Conservation (phyloP, 1,284 basidiomycete genomes). For the Ustilago trichophora region DNA sequence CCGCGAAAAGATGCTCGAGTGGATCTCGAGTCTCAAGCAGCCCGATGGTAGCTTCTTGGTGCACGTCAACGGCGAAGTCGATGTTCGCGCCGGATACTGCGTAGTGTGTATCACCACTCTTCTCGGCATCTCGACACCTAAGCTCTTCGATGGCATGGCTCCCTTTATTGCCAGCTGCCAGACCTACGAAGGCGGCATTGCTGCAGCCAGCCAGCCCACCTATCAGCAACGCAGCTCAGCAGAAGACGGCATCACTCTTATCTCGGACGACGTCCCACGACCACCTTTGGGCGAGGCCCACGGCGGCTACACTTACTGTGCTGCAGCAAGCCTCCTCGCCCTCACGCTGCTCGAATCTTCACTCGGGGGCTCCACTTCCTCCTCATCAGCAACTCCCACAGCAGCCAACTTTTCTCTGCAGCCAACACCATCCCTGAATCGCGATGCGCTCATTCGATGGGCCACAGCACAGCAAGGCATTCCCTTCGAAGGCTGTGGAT, state of each 20-base stretch:
- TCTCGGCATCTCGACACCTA: constrained; percentile 84
- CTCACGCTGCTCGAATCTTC: constrained; percentile 70
- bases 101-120: constrained; percentile 77
- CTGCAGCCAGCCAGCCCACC: constrained; percentile 80
- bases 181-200: constrained; percentile 97
- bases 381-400: neutral
- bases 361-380: constrained; percentile 2
- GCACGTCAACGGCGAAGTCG: constrained; percentile 86
- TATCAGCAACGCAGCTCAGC: constrained; percentile 45
- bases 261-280: constrained; percentile 68
- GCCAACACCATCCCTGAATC: constrained; percentile 71
- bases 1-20: constrained; percentile 77
- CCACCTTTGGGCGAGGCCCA: constrained; percentile 87
- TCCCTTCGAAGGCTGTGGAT: constrained; percentile 86
- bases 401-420: neutral
- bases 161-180: constrained; percentile 78
- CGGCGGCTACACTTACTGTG: constrained; percentile 95
- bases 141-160: constrained; percentile 74
- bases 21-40: constrained; percentile 92
- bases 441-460: constrained; percentile 79
- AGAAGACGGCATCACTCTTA: constrained; percentile 5
- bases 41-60: constrained; percentile 94
- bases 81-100: constrained; percentile 85
- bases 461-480: constrained; percentile 84
- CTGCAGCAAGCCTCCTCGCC: constrained; percentile 83